These are phyloP conservation scores for Tephrocybe rancida DNA, from an alignment of 768 basidiomycete genomes.

Conservation along the genomic window DNA sequence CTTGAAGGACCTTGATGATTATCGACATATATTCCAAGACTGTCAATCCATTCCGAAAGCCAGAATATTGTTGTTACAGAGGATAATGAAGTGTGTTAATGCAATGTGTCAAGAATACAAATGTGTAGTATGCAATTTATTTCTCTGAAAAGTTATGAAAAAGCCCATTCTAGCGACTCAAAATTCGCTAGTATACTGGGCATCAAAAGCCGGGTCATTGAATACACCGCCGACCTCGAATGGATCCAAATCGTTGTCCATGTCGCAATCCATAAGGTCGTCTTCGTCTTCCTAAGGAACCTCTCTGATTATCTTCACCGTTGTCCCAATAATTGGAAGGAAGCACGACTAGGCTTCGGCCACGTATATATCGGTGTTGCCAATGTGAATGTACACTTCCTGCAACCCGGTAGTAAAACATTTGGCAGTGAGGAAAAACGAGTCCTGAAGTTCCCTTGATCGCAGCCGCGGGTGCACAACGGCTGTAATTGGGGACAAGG, in stretches of 20 bases:
- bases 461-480: constrained; percentile 29
- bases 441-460: constrained; percentile 25
- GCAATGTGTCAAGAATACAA: not conserved
- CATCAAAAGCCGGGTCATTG: constrained; percentile 32
- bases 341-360: constrained; percentile 9
- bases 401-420: constrained; percentile 24
- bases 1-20: too few species aligned
- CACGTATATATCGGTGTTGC: too few species aligned
- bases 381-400: constrained; percentile 36
- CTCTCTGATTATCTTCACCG: constrained; percentile 24
- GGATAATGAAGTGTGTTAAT: too few species aligned
- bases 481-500: constrained; percentile 36
- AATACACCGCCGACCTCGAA: constrained; percentile 28
- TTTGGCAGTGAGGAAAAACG: constrained; percentile 28
- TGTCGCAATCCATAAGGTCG: constrained; percentile 16
- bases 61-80: too few species aligned
- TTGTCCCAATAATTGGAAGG: constrained; percentile 15
- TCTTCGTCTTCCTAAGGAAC: constrained; percentile 21
- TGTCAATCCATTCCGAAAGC: too few species aligned
- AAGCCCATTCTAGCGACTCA: not conserved
- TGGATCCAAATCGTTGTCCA: constrained; percentile 14
- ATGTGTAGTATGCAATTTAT: not conserved
- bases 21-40: too few species aligned
- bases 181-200: constrained; percentile 17
- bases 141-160: not conserved